Evolutionary conservation across 768 basidiomycete species (phyloP).

Genomic region (Lentinula edodes): DNA sequence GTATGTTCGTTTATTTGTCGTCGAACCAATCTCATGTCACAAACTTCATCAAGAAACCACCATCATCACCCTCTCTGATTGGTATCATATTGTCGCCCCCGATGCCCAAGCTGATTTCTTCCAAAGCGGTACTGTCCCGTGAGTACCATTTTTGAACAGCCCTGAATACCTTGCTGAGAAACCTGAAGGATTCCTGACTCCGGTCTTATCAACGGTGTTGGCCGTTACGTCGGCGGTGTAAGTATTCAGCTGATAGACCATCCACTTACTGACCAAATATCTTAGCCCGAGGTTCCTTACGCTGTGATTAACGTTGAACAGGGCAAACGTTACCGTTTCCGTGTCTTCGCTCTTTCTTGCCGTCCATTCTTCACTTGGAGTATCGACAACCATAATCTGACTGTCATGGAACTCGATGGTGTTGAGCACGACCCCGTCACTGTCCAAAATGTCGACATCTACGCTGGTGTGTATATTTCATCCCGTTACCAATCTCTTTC

Average conservation of each 20-base stretch:
- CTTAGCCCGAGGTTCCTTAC: slow-evolving; percentile 15
- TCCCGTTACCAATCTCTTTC: background rate
- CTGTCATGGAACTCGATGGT: slow-evolving; percentile 20
- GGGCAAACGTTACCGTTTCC: slow-evolving; percentile 22
- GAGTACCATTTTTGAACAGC: slow-evolving; percentile 2
- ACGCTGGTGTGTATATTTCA: slow-evolving; percentile 7
- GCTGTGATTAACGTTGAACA: slow-evolving; percentile 17
- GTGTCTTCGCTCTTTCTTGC: slow-evolving; percentile 23
- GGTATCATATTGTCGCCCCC: slow-evolving; percentile 20
- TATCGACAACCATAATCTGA: slow-evolving; percentile 24
- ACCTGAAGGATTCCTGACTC: slow-evolving; percentile 12
- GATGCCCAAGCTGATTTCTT: background rate
- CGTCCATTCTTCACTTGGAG: slow-evolving; percentile 21
- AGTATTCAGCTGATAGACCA: background rate
- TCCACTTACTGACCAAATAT: background rate
- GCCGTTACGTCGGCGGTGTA: slow-evolving; percentile 11
- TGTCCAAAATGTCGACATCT: slow-evolving; percentile 15
- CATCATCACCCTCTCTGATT: slow-evolving; percentile 32
- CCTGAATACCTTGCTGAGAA: background rate
- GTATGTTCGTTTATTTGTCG: slow-evolving; percentile 11
- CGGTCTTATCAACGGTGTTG: slow-evolving; percentile 24
- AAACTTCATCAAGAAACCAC: slow-evolving; percentile 19
- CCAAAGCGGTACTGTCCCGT: slow-evolving; percentile 1
- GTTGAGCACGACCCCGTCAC: slow-evolving; percentile 21
- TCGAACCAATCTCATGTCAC: too few species aligned